Conservation (phyloP, 2,329 filamentous ascomycete genomes). For the Cladosporium velox region DNA sequence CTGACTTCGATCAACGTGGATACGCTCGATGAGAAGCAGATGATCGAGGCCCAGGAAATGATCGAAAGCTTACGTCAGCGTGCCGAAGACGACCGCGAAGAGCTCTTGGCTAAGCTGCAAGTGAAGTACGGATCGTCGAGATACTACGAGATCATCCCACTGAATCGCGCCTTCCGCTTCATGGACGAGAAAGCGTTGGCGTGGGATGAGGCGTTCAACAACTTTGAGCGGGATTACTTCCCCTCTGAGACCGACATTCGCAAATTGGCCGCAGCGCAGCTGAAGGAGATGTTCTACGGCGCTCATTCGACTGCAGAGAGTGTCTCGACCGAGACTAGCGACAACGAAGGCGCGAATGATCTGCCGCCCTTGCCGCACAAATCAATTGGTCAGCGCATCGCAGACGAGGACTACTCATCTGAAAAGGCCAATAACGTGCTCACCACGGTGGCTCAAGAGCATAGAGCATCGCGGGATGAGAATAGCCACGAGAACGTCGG, state of each 20-base stretch:
- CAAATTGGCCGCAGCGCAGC: conserved; percentile 83
- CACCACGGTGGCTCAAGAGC: conserved; percentile 66
- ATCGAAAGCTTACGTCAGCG: conserved; percentile 76
- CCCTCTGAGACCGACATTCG: conserved; percentile 94
- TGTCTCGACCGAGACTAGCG: conserved; percentile 35
- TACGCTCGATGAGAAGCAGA: conserved; percentile 83
- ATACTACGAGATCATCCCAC: conserved; percentile 94
- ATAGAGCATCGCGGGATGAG: conserved; percentile 40
- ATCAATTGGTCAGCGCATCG: conserved; percentile 44
- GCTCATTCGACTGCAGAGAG: conserved; percentile 62
- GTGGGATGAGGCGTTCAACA: conserved; percentile 87
- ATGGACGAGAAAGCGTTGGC: conserved; percentile 91
- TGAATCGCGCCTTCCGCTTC: conserved; percentile 83
- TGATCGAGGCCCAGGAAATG: conserved; percentile 77
- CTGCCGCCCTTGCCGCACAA: conserved; percentile 33
- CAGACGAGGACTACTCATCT: conserved; percentile 50
- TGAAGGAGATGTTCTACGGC: conserved; percentile 93
- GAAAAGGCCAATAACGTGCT: conserved; percentile 67
- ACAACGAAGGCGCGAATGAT: conserved; percentile 67
- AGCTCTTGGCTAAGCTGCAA: conserved; percentile 75
- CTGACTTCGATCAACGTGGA: conserved; percentile 89
- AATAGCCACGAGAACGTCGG: conserved; percentile 25
- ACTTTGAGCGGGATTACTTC: conserved; percentile 91
- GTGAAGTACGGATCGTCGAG: conserved; percentile 89
- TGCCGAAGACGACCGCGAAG: conserved; percentile 78